Base-by-base conservation (phyloP, 2,329 filamentous ascomycete genomes). In the Colletotrichum salicis region DNA sequence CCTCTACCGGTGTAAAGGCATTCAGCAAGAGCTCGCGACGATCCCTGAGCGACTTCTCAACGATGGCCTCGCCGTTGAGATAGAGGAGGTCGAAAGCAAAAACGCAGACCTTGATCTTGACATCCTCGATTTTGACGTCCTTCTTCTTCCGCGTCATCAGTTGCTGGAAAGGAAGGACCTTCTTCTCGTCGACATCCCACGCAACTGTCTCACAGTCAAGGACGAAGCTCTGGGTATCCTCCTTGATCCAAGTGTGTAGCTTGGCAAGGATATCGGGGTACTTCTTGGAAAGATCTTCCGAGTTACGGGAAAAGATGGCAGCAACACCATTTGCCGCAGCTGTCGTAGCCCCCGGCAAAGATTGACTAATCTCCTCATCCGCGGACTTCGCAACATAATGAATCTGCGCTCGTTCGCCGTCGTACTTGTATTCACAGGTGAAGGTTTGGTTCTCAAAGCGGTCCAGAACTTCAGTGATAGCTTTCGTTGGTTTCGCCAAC, bases 381-480 rank as follows among this genome's bases (percentile, higher is more conserved):
- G 93, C 89, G 73, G 96, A 93, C 73, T 94, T 94, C 5, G 95
- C 92, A 37, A 98, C 94, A 76, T 97, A 99, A 80, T 99, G 96
- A 62, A 99, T 98, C 80, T 99, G 96, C n/a, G 96, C 96, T 79
- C 96, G 89, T 82, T 99, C 96, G 60, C 96, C 96, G 77, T 99
- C 96, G 79, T 99, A 99, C 82, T 99, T 99, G 87, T 97, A 99
- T 81, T 99, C 96, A 83, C 96, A 99, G 1, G 96, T 98, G 78
- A 99, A 99, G 31, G 92, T 93, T 79, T 97, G 96, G 74, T 93
- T 91, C 80, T 98, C 96, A 75, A 99, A 99, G 5, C 96, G 93
- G 82, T 99, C 96, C 12, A 99, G 88, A 0, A 99, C 96, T 83
- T 99, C 96, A 1, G 95, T 97, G 77, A 99, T 98, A 5, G 96